Evolutionary conservation across 1,139 yeast genomes (phyloP), one percentile per base, ranked within the genome.

Genomic region (Taiozyma sp.): DNA sequence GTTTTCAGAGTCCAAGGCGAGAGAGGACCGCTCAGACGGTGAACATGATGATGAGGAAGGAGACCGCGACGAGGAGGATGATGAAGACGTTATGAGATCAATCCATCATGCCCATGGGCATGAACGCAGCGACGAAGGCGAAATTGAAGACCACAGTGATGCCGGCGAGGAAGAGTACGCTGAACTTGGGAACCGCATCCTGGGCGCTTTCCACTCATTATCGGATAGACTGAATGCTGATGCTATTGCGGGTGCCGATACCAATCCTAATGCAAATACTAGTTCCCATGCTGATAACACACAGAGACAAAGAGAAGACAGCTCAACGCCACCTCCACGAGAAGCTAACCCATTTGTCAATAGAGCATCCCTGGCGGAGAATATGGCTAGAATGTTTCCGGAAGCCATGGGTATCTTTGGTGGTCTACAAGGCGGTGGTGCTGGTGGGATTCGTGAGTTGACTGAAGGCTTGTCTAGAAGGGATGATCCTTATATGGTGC

Each of bases 401-500:
- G 74, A 66, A 42, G 66, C 72, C 2, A 51, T 66, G 49, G 77
- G 77, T 2, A 58, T 72, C 51, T 64, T 74, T 45, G 73, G 73
- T 11, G 71, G 69, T 2, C 37, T 46, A 21, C 41, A 42, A 32
- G 26, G 35, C 19, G 66, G 65, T 43, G 66, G 63, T 11, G 59
- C 66, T 37, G 53, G 59, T 10, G 57, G 56, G 0, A 70, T 76
- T 43, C 68, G 68, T 41, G 69, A 69, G 1, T 65, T 80, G 28
- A 62, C 79, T 2, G 66, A 69, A 9, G 76, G 75, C 41, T 63
- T 82, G 45, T 65, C 48, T 5, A 57, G 50, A 51, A 60, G 51
- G 48, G 63, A 69, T 8, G 81, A 79, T 56, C 73, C 79, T 3
- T 73, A 69, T 53, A 62, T 70, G 21, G 75, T 80, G 8, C 64